phyloP scores from a whole-genome alignment of 257 asterid genomes.

The Fraxinus americana region DNA sequence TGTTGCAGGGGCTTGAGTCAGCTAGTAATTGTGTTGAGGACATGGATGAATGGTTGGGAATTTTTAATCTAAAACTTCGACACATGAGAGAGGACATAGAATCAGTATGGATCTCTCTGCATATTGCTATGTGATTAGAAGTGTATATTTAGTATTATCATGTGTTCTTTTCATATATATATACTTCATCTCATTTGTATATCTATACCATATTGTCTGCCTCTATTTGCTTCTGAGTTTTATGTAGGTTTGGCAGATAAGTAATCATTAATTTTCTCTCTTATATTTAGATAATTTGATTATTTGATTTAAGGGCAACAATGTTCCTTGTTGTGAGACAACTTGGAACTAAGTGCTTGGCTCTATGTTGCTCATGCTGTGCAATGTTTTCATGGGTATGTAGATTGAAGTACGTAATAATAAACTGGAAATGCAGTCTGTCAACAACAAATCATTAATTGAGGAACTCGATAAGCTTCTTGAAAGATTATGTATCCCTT shows the following conservation, averaged over 20 bases:
- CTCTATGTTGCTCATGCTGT: constrained; percentile 27
- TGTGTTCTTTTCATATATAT: background rate
- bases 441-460: constrained; percentile 80
- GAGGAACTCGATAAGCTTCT: constrained; percentile 97
- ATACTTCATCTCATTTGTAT: background rate
- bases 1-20: constrained; percentile 78
- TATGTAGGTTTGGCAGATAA: background rate
- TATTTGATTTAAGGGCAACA: background rate
- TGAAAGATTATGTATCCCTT: constrained; percentile 74
- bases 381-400: constrained; percentile 28
- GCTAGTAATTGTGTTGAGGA: constrained; percentile 90
- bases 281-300: constrained; percentile 14
- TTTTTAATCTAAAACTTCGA: constrained; percentile 88
- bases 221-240: constrained; percentile 12
- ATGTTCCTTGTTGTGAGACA: background rate
- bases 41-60: constrained; percentile 98
- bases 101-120: constrained; percentile 57
- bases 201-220: constrained; percentile 15
- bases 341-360: background rate
- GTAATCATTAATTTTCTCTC: constrained; percentile 19
- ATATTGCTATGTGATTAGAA: constrained; percentile 22
- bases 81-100: constrained; percentile 99
- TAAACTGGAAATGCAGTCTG: constrained; percentile 97
- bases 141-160: constrained; percentile 7
- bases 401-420: constrained; percentile 96